Base-by-base conservation (phyloP, 1,139 yeast genomes). In the Yamadazyma atlantica region DNA sequence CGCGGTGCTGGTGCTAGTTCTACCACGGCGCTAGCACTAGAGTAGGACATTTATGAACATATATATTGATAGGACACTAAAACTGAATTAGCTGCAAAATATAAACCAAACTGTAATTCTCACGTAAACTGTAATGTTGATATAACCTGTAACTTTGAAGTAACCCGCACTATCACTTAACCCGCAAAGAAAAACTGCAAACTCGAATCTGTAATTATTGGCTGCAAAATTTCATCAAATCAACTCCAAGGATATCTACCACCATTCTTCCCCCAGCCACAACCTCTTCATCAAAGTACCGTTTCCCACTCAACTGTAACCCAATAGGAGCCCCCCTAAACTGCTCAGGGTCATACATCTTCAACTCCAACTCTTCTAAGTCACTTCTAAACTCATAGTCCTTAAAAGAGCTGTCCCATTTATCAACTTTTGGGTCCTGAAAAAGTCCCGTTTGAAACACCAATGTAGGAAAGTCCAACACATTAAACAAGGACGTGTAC, bases 401-500 rank as follows among this genome's bases (percentile, higher is more conserved):
- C 10, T 49, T 44, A 26, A 62, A 62, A 27, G 53, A 53, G 10
- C 54, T 58, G n/a, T 57, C 69, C 75, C 75, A 69, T 41, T 54
- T 54, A 51, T 71, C 77, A 18, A 62, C 38, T 5, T 48, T 38
- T 11, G 76, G 75, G 53, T 81, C 85, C 51, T 78, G 85, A 49
- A 55, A 66, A 45, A 79, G 58, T 9, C 84, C 82, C 4, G 85
- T 73, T 49, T 83, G 87, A 59, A 79, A 66, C 2, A 70, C 73
- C 40, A 80, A 72, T 24, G 80, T 70, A 33, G 87, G 84, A 48
- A 78, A 66, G 52, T 82, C 88, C 47, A 80, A 59, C 40, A 82
- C 57, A 54, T 82, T 82, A 69, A 80, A 84, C 45, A 82, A 70
- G 0, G 86, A 58, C 7, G 89, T 82, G 63, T 83, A 83, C 4